These are phyloP conservation scores for Crepidotus variabilis DNA, from an alignment of 768 basidiomycete genomes.

Conservation along the genomic window DNA sequence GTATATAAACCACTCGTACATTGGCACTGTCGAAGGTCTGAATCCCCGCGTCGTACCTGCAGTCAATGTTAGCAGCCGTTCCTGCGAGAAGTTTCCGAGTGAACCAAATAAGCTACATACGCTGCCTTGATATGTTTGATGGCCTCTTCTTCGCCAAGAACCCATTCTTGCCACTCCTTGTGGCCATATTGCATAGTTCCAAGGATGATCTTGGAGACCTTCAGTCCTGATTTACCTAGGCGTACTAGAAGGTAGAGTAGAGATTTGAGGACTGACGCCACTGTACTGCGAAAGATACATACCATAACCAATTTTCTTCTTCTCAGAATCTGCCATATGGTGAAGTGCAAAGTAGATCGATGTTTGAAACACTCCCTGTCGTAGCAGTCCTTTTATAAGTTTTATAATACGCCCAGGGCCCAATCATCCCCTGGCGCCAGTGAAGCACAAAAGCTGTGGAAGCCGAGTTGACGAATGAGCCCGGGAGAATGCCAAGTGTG, in stretches of 20 bases:
- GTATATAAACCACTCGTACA: constrained; percentile 17
- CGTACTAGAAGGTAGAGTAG: constrained; percentile 29
- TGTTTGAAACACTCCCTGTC: too few species aligned
- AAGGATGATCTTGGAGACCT: constrained; percentile 63
- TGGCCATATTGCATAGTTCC: constrained; percentile 59
- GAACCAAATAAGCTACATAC: constrained; percentile 19
- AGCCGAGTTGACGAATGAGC: too few species aligned
- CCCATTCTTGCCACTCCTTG: constrained; percentile 48
- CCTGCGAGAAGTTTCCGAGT: not conserved
- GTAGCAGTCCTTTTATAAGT: too few species aligned
- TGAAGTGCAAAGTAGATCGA: too few species aligned
- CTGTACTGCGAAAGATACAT: not conserved
- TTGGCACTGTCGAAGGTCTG: constrained; percentile 61
- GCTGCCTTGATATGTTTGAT: constrained; percentile 50
- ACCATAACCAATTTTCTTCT: constrained; percentile 2
- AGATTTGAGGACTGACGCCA: not conserved
- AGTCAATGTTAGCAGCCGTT: not conserved
- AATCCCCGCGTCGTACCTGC: constrained; percentile 59
- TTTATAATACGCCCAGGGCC: too few species aligned
- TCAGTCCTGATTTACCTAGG: constrained; percentile 50
- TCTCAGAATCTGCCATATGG: not conserved
- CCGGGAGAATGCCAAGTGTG: too few species aligned
- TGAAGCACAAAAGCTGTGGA: too few species aligned
- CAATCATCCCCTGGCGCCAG: too few species aligned
- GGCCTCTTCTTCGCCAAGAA: constrained; percentile 43